Base-by-base conservation (phyloP, 129 eudicot genomes). In the Pulicaria dysenterica region DNA sequence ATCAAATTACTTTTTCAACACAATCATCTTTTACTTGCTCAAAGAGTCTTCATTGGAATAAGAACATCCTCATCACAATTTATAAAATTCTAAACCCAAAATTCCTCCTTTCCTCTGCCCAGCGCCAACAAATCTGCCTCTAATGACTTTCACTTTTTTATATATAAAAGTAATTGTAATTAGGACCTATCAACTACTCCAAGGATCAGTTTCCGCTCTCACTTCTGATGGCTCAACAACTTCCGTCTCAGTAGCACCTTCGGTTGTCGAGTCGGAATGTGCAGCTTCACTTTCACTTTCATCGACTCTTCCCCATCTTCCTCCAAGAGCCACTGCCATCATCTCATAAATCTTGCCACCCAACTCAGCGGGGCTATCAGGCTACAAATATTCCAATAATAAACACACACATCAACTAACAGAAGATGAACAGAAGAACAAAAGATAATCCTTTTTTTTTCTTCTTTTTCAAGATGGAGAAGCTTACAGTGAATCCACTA, bases 311-410 rank as follows among this genome's bases (percentile, higher is more conserved):
- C 99, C 99, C 99, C 99, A 95, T 57, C 83, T 86, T 49, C 99
- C 99, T 38, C 97, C 97, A 3, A 95, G 91, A 58, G 99, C 99
- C 70, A 95, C 87, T 3, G 97, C 90, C 99, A 95, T 95, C 99
- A 95, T 95, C 77, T 95, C 99, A 15, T 95, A 95, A 46, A 95
- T 95, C 80, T 95, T 95, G 75, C 81, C 76, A 45, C 99, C 97
- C 70, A 95, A 61, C 76, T 95, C 97, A n/a, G 99, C 96, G 5
- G 99, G 99, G 55, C 97, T 95, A 70, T 95, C 99, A 5, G 99
- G 99, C 99, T 95, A 87, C 55, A 19, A 66, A 44, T 19, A 56
- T 63, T 44, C 51, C 43, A 10, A 61, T 7, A 41, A 50, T 13
- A 57, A 51, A 46, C 38, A 4, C 55, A 64, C 7, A 7, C 2